Percentiles rank a stretch among this genome's conserved stretches.
phyloP scores from a whole-genome alignment of 2,329 filamentous ascomycete species.

The Aspergillus niger region DNA sequence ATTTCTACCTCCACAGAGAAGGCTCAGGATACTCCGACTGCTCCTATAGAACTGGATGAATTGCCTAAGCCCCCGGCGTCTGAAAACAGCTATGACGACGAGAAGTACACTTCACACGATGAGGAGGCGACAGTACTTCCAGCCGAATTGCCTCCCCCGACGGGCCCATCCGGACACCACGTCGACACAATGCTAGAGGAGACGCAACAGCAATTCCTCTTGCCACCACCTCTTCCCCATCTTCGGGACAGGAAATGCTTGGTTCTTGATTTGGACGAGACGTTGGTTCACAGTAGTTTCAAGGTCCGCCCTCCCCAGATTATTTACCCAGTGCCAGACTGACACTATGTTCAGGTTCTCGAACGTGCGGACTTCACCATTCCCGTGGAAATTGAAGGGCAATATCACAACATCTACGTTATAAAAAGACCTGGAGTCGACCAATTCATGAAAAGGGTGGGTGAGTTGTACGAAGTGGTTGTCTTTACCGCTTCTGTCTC shows the following conservation, averaged over 20 bases:
- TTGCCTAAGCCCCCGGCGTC: slow-evolving; percentile 55
- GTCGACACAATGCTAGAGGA: slow-evolving; percentile 36
- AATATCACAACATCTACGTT: slow-evolving; percentile 98
- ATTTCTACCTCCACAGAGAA: slow-evolving; percentile 9
- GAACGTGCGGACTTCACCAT: slow-evolving; percentile 99
- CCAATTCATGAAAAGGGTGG: slow-evolving; percentile 97
- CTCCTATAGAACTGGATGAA: slow-evolving; percentile 55
- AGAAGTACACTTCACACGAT: slow-evolving; percentile 46
- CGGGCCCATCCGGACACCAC: slow-evolving; percentile 41
- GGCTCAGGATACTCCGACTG: slow-evolving; percentile 20
- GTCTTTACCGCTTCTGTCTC: slow-evolving; percentile 98
- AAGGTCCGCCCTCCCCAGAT: slow-evolving; percentile 64
- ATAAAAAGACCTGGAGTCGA: slow-evolving; percentile 99
- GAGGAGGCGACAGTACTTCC: slow-evolving; percentile 46
- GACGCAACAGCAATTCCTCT: slow-evolving; percentile 66
- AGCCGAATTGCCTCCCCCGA: slow-evolving; percentile 55
- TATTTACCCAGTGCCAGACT: background rate
- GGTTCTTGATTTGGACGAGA: slow-evolving; percentile 94
- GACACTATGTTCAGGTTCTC: slow-evolving; percentile 66
- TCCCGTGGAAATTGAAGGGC: slow-evolving; percentile 96
- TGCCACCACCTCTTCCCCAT: slow-evolving; percentile 79
- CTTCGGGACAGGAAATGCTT: slow-evolving; percentile 89
- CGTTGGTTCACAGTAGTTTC: slow-evolving; percentile 96
- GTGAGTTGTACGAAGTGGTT: slow-evolving; percentile 96
- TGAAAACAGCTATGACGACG: slow-evolving; percentile 44